Base-by-base conservation (phyloP, 768 basidiomycete species). In the Tricholoma bakamatsutake region DNA sequence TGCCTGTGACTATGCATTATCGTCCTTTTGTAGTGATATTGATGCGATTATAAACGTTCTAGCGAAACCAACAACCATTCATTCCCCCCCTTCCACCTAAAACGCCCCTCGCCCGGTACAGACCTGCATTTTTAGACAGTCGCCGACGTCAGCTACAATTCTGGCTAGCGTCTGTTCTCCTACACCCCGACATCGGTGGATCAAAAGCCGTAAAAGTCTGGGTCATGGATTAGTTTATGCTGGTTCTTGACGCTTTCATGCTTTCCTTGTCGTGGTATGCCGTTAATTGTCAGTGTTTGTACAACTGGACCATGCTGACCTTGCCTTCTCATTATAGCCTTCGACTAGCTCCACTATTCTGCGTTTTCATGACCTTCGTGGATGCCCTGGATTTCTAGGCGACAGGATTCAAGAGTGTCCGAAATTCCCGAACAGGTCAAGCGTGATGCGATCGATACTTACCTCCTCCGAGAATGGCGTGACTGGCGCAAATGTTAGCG, bases 151-250 rank as follows among this genome's bases (percentile, higher is more conserved):
- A 75, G 11, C 73, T 88, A 3, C 80, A 88, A 64, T 78, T 80
- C 55, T 90, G 85, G 84, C 80, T 90, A 2, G 77, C 80, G 0
- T 67, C 78, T 0, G 76, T 88, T 1, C 64, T 89, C 0, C 70
- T 89, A 1, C 87, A 89, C 60, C 87, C 87, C 4, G 87, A 89
- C 50, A 71, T 88, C 6, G 87, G 87, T 2, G 81, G 79, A 0
- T 80, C 77, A 45, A 76, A 81, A 52, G 79, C 76, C 1, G 85
- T 86, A 10, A 69, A 81, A 56, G 64, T 71, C 42, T 89, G 87
- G 87, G 79, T 88, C 34, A 80, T 82, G 72, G 67, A 76, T 48
- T 76, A 55, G 50, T 30, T 15, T 35, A 8, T 50, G 46, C 24
- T 27, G 3, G 3, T 18, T 18, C 39, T 10, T 24, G 12, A 5